phyloP scores from a whole-genome alignment of 306 rosid species.

The Prunus dulcis region DNA sequence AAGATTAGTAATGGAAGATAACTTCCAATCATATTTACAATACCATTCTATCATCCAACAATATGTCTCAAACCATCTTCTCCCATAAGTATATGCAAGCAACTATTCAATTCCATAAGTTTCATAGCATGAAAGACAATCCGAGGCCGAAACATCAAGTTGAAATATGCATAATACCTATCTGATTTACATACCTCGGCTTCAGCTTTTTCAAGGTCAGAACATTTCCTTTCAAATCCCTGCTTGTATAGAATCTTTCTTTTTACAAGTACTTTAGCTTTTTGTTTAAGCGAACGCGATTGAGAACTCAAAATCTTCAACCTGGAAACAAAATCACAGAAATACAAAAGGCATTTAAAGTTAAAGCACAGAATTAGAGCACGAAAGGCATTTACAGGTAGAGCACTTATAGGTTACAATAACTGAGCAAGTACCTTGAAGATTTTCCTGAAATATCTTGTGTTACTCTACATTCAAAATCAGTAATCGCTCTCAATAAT shows the following conservation, averaged over 20 bases:
- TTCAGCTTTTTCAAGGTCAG: slow-evolving; percentile 87
- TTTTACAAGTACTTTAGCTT: slow-evolving; percentile 47
- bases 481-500: slow-evolving; percentile 31
- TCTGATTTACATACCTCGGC: slow-evolving; percentile 58
- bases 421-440: slow-evolving; percentile 56
- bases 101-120: neutral
- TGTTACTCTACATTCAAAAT: slow-evolving; percentile 56
- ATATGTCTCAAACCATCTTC: neutral
- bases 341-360: no score
- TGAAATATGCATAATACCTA: neutral
- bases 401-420: neutral
- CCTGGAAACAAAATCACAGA: slow-evolving; percentile 44
- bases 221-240: slow-evolving; percentile 57
- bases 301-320: slow-evolving; percentile 55
- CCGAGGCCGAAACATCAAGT: slow-evolving; percentile 2
- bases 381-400: neutral
- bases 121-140: slow-evolving; percentile 7
- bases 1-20: neutral
- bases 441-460: slow-evolving; percentile 55
- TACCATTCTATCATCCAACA: neutral
- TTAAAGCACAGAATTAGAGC: neutral
- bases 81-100: neutral
- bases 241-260: slow-evolving; percentile 51
- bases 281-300: slow-evolving; percentile 42
- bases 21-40: neutral